Conservation (phyloP, 2,329 filamentous ascomycete genomes). For the Cucurbitaria berberidis region DNA sequence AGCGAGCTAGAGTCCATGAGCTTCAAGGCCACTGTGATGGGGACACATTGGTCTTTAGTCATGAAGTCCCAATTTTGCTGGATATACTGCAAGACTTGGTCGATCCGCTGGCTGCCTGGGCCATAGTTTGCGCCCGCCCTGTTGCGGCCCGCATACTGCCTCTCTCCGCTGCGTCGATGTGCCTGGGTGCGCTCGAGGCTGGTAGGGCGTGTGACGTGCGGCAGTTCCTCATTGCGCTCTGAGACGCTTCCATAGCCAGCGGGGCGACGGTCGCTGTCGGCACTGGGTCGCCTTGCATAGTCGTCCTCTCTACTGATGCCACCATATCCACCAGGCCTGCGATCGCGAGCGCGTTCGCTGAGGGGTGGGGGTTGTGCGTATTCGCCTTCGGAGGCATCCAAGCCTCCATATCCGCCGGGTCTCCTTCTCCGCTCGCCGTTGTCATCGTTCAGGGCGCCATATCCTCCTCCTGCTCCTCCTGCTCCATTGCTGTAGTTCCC, state of each 20-base stretch:
- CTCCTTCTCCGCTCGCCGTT: constrained; percentile 37
- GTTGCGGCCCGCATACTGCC: constrained; percentile 20
- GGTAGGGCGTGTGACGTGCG: constrained; percentile 43
- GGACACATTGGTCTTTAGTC: constrained; percentile 85
- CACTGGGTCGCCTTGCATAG: constrained; percentile 28
- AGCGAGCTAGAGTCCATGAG: constrained; percentile 93
- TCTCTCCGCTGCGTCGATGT: constrained; percentile 51
- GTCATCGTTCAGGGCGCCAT: constrained; percentile 24
- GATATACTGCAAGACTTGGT: constrained; percentile 78
- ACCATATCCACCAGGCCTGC: constrained; percentile 32
- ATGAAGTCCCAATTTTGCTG: constrained; percentile 90
- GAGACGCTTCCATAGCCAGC: constrained; percentile 49
- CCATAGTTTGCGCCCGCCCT: constrained; percentile 43
- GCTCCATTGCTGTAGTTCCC: constrained; percentile 23
- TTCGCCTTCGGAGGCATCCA: constrained; percentile 26
- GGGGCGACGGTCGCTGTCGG: constrained; percentile 37
- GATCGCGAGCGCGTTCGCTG: constrained; percentile 24
- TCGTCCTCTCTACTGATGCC: constrained; percentile 39
- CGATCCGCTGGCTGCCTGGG: constrained; percentile 51
- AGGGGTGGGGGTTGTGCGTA: constrained; percentile 24
- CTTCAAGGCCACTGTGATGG: constrained; percentile 92
- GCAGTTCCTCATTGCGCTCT: constrained; percentile 30
- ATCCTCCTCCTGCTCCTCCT: too few relatives aligned
- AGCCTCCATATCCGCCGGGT: constrained; percentile 41
- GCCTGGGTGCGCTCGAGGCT: constrained; percentile 53